Base-by-base conservation (phyloP, 2,329 filamentous ascomycete species). In the Aspergillus aculeatus region DNA sequence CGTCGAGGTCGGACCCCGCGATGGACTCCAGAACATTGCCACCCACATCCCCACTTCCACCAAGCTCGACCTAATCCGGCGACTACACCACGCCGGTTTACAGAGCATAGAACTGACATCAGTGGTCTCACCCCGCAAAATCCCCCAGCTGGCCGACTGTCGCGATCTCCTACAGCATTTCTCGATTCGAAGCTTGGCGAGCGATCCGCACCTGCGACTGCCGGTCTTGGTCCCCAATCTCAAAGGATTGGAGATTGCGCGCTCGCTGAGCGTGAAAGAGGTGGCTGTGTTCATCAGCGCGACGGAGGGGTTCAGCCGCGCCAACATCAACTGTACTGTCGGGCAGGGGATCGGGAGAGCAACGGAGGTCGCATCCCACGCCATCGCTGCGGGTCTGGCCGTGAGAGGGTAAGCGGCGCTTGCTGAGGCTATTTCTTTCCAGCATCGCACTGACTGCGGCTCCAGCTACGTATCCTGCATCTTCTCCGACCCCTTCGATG, bases 1-100 rank as follows among this genome's bases (percentile, higher is more conserved):
- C 44, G 88, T 95, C 62, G 91, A 96, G 78, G 91, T 96, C 63
- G 91, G 90, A 9, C 91, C 91, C 35, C 83, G 91, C 65, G 91
- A 96, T 79, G 91, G 91, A n/a, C 78, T 96, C 56, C 91, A 96
- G 73, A 96, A 95, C 71, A 90, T 95, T 79, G 90, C 89, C 77
- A 84, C 81, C 64, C 81, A 81, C 29, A 89, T 96, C 64, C 81
- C 90, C 0, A 79, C 91, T 11, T 80, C 82, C 6, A 92, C 87
- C 2, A 96, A 96, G 75, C 84, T 94, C 57, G 86, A 92, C 66
- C 77, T 96, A 56, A 89, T 96, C 44, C 83, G 88, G 66, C 81
- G 85, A 61, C 78, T 96, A 62, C 85, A 87, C 35, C 78, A 79
- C 63, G 89, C 90, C 0, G 91, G 91, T 0, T 73, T 95, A 47